Evolutionary conservation across 352 stramenopile genomes (phyloP).

Genomic region (Phytopythium vexans): DNA sequence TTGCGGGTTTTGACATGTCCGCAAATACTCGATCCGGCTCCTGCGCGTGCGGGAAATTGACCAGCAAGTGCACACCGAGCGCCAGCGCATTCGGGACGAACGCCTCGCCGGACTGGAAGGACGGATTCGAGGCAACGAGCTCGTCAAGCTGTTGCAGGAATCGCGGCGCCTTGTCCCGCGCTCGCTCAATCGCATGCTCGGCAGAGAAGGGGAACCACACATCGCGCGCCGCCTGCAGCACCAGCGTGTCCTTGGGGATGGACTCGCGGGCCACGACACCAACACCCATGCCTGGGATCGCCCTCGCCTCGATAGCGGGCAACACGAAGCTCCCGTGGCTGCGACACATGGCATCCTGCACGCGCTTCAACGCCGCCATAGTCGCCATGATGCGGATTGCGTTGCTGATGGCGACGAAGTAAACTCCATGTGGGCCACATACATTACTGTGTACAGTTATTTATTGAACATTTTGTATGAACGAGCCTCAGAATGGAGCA

Average conservation of each 20-base stretch:
- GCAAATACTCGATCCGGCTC: constrained; percentile 14
- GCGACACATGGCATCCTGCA: constrained; percentile 53
- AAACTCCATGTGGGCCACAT: constrained; percentile 6
- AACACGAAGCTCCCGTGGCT: constrained; percentile 50
- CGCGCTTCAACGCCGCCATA: constrained; percentile 35
- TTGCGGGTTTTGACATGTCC: constrained; percentile 13
- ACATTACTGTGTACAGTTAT: constrained; percentile 5
- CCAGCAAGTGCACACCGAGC: constrained; percentile 62
- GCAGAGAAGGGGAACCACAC: constrained; percentile 78
- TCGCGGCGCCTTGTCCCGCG: constrained; percentile 53
- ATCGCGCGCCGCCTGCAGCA: constrained; percentile 57
- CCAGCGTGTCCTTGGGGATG: constrained; percentile 55
- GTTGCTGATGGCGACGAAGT: neutral
- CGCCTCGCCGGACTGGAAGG: constrained; percentile 22
- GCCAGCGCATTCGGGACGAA: constrained; percentile 69
- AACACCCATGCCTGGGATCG: constrained; percentile 56
- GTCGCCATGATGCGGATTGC: constrained; percentile 9
- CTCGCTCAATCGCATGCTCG: constrained; percentile 53
- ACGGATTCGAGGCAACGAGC: constrained; percentile 31
- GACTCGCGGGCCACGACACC: constrained; percentile 50
- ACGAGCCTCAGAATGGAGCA: constrained; percentile 1
- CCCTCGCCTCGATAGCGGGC: constrained; percentile 41
- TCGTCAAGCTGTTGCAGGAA: constrained; percentile 60
- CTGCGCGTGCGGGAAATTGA: constrained; percentile 42
- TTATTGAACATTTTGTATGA: neutral